Percentiles rank a stretch among this genome's conserved stretches.
phyloP scores from a whole-genome alignment of 495 filamentous ascomycete genomes.

The Penicillium mononematosum region DNA sequence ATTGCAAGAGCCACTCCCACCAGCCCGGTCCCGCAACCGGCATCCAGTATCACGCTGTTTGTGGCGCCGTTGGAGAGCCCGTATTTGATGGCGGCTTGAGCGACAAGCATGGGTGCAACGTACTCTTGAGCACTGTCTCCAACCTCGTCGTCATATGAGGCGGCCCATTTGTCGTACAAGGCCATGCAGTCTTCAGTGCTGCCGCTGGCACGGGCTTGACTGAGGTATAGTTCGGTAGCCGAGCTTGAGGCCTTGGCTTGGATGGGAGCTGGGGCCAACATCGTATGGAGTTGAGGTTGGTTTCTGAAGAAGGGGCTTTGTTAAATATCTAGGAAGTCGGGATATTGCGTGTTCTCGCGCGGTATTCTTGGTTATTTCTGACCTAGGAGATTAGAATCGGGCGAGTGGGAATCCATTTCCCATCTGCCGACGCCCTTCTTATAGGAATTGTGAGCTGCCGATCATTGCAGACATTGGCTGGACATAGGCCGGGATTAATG shows the following conservation, averaged over 20 bases:
- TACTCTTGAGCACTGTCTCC: slow-evolving; percentile 39
- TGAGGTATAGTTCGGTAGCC: slow-evolving; percentile 25
- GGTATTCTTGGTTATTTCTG: neutral
- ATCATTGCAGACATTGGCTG: slow-evolving; percentile 3
- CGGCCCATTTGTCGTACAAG: slow-evolving; percentile 49
- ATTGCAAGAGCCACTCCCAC: slow-evolving; percentile 41
- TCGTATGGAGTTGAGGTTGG: slow-evolving; percentile 13
- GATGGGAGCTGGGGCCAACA: slow-evolving; percentile 23
- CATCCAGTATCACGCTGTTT: slow-evolving; percentile 40
- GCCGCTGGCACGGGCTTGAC: slow-evolving; percentile 26
- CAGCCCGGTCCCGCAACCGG: slow-evolving; percentile 50
- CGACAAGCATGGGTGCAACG: slow-evolving; percentile 39
- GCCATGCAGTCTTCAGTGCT: slow-evolving; percentile 34
- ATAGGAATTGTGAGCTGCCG: slow-evolving; percentile 13
- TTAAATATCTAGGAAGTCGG: neutral
- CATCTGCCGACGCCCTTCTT: slow-evolving; percentile 15
- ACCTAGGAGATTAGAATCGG: neutral
- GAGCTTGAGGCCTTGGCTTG: slow-evolving; percentile 18
- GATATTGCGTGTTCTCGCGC: neutral
- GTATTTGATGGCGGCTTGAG: slow-evolving; percentile 31
- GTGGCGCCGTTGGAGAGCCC: slow-evolving; percentile 18
- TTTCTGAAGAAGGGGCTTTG: neutral
- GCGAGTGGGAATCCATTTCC: neutral
- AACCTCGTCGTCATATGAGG: slow-evolving; percentile 44
- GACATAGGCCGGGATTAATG: slow-evolving; percentile 1